Evolutionary conservation across 148 eudicot species (phyloP).

Genomic region (Drosera capensis): DNA sequence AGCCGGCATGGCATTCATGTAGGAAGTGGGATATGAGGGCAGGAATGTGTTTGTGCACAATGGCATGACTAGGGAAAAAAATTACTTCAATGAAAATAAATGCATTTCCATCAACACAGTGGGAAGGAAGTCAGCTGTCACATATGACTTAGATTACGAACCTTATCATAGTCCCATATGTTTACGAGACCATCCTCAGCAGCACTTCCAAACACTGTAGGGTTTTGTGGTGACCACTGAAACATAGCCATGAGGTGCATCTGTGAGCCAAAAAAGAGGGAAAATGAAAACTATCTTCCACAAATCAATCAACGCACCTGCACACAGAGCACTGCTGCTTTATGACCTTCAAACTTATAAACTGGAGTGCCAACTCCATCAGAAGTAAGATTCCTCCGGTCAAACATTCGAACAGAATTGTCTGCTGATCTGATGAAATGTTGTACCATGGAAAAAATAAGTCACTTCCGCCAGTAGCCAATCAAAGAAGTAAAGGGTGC

Average conservation of each 20-base stretch:
- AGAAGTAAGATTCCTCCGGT: constrained; percentile 57
- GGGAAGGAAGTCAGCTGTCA: background rate
- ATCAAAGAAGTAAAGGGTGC: too few relatives aligned
- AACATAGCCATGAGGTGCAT: constrained; percentile 5
- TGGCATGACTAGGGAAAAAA: too few relatives aligned
- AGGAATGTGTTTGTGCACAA: too few relatives aligned
- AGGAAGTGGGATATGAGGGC: too few relatives aligned
- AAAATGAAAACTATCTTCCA: background rate
- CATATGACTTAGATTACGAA: constrained; percentile 4
- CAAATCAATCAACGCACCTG: constrained; percentile 37
- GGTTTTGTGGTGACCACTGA: constrained; percentile 87
- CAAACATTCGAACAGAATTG: constrained; percentile 69
- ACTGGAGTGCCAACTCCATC: constrained; percentile 60
- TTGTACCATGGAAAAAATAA: background rate
- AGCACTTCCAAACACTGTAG: constrained; percentile 85
- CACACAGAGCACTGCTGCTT: constrained; percentile 86
- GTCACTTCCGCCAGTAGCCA: too few relatives aligned
- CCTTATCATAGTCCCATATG: constrained; percentile 89
- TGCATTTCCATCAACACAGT: background rate
- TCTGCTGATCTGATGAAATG: constrained; percentile 65
- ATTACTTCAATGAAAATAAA: background rate
- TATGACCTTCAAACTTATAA: constrained; percentile 80
- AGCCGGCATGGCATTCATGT: too few relatives aligned
- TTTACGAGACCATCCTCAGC: constrained; percentile 85
- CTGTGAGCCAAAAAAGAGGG: background rate